Evolutionary conservation across 2,329 filamentous ascomycete species (phyloP), one percentile per base, ranked within the genome.

Genomic region (Polychaeton citri): DNA sequence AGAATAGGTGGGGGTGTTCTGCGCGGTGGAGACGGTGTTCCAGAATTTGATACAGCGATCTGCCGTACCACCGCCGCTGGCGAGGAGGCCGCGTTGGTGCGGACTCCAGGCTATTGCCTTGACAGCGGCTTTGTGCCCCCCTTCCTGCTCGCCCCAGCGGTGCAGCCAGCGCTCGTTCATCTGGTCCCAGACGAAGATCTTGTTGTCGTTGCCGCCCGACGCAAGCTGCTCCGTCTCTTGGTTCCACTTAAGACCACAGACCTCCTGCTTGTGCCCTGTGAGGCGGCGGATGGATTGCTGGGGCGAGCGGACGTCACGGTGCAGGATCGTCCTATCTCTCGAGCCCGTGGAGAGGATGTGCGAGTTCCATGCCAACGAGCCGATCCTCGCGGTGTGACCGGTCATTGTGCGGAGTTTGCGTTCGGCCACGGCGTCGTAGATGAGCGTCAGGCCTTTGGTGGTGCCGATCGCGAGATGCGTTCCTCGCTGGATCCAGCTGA

Each of bases 21-120:
- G 61, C 43, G 45, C 60, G 42, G 43, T 60, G 46, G 40, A 64
- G 49, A 43, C 67, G 0, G 90, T 98, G 56, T 98, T 92, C 75
- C 93, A 93, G 61, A 98, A 98, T 48, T 95, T 93, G 60, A 98
- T 98, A 20, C 86, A 81, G 37, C 90, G 76, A 59, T 98, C 90
- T 16, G 87, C 90, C 2, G 90, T 98, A 54, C 90, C 90, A 45
- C 90, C 90, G 33, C 90, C 90, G 5, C 86, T 94, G 16, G 90
- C 90, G n/a, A 98, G 71, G 9, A 98, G 72, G 10, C 88, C 85
- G 38, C 85, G 81, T 54, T 96, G 88, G 56, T 98, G 90, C 7
- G 90, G 90, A 24, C 86, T 95, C 90, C 90, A 98, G 7, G 90
- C 79, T 44, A 98, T 95, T 4, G 90, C 90, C 59, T 98, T 98